Conservation (phyloP, 2,329 filamentous ascomycete genomes). For the Samsoniella hepiali region DNA sequence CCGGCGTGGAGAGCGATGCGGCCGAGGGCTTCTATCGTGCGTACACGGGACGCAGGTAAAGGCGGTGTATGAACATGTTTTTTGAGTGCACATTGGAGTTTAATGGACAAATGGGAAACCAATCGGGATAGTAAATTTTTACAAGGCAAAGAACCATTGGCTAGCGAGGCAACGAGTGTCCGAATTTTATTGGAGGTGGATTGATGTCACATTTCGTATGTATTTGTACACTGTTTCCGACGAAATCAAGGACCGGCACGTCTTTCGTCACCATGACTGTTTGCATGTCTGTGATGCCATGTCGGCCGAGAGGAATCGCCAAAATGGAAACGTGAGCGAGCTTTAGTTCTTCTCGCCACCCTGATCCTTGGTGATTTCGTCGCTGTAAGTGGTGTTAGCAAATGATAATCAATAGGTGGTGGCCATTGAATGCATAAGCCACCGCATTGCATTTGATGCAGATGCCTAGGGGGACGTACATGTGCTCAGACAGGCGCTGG, state of each 20-base stretch:
- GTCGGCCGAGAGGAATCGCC: not conserved
- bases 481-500: slow-evolving; percentile 79
- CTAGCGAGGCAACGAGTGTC: not conserved
- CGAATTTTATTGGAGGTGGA: slow-evolving; percentile 16
- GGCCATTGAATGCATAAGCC: not conserved
- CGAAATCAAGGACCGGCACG: slow-evolving; percentile 19
- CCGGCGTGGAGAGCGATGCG: slow-evolving; percentile 63
- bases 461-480: slow-evolving; percentile 52
- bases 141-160: slow-evolving; percentile 5
- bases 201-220: slow-evolving; percentile 25
- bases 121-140: slow-evolving; percentile 14
- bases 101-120: slow-evolving; percentile 14
- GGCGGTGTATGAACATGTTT: not conserved
- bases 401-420: not conserved
- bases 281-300: not conserved
- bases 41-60: slow-evolving; percentile 70
- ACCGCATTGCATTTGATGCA: no score
- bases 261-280: not conserved
- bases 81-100: slow-evolving; percentile 19
- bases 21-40: slow-evolving; percentile 90
- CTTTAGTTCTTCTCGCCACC: slow-evolving; percentile 63
- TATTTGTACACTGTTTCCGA: slow-evolving; percentile 41
- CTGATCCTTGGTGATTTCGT: slow-evolving; percentile 72
- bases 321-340: not conserved
- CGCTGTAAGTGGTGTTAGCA: slow-evolving; percentile 45